phyloP scores from a whole-genome alignment of 345 rosid species.

The Lepidium africanum region DNA sequence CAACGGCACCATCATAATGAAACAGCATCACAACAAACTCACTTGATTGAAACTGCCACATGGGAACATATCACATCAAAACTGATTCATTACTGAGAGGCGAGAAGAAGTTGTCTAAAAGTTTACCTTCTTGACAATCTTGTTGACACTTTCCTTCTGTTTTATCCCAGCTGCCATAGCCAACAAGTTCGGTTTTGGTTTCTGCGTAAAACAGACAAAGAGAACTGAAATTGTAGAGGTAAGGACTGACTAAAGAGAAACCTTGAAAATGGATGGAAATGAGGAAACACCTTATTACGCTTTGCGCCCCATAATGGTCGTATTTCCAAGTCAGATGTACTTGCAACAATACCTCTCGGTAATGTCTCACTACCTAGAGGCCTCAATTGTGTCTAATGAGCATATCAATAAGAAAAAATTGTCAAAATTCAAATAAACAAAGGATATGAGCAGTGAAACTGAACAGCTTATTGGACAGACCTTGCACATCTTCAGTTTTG shows the following conservation, averaged over 20 bases:
- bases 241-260: not conserved
- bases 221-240: not conserved
- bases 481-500: constrained; percentile 36
- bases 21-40: constrained; percentile 68
- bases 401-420: not conserved
- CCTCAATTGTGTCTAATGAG: constrained; percentile 33
- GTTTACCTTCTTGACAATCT: constrained; percentile 62
- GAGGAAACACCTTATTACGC: constrained; percentile 32
- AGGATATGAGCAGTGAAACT: not conserved
- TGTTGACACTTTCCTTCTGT: constrained; percentile 62
- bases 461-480: constrained; percentile 22
- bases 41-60: constrained; percentile 46
- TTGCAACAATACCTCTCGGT: constrained; percentile 60
- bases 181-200: constrained; percentile 45
- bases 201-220: constrained; percentile 22
- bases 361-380: constrained; percentile 41
- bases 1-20: constrained; percentile 69
- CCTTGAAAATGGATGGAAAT: not conserved
- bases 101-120: not conserved
- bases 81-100: not conserved
- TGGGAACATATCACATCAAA: not conserved
- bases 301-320: constrained; percentile 47
- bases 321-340: constrained; percentile 66
- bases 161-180: constrained; percentile 70
- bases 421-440: not conserved